Evolutionary conservation across 345 rosid species (phyloP).

Genomic region (Syzygium oleosum): DNA sequence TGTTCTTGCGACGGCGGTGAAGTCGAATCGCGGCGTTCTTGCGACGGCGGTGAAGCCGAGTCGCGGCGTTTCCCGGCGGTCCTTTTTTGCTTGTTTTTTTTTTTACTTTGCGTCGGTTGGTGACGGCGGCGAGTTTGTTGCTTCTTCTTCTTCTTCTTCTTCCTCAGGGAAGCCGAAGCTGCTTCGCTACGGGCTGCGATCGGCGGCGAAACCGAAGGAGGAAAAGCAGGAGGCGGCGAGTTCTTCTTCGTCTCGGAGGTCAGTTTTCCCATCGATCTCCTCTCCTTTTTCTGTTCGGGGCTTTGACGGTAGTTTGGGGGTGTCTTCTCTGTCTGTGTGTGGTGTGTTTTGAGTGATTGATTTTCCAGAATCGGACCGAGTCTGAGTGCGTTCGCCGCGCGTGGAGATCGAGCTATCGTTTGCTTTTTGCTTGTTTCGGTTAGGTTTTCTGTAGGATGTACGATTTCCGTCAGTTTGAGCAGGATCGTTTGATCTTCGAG

Average conservation of each 20-base stretch:
- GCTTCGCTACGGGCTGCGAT: constrained; percentile 69
- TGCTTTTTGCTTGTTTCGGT: neutral
- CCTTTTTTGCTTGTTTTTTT: neutral
- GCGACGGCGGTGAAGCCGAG: neutral
- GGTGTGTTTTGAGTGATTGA: neutral
- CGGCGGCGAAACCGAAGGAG: constrained; percentile 51
- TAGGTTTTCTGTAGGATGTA: neutral
- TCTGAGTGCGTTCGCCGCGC: neutral
- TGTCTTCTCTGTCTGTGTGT: fast-evolving
- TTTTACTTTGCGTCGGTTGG: neutral
- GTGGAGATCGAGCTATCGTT: neutral
- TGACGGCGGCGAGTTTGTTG: neutral
- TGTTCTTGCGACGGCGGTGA: neutral
- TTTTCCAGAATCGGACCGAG: neutral
- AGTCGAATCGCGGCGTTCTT: neutral
- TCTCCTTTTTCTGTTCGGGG: neutral
- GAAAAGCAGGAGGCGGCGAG: constrained; percentile 43
- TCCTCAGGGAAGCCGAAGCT: constrained; percentile 48
- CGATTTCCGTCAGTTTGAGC: neutral
- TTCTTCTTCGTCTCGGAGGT: constrained; percentile 44
- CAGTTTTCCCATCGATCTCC: neutral
- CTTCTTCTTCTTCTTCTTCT: neutral
- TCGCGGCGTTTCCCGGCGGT: neutral
- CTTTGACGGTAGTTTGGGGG: neutral
- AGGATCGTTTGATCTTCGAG: neutral